Evolutionary conservation across 2,329 filamentous ascomycete genomes (phyloP), one percentile per base, ranked within the genome.

Genomic region (Penicillium brasilianum): DNA sequence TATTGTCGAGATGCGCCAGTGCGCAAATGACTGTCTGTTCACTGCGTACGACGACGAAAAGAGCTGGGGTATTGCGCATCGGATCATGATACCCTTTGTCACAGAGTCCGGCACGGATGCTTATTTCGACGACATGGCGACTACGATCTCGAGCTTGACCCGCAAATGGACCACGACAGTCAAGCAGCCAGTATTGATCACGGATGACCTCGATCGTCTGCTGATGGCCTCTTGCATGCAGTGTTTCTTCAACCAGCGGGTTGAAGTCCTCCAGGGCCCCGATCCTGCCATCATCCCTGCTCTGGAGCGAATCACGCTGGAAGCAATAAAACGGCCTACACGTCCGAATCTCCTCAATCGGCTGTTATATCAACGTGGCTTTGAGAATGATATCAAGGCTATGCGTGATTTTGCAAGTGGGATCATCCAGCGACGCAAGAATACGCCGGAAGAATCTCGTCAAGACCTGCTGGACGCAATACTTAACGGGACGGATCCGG

Each of bases 11-110:
- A 81, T 92, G 49, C 80, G 89, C 63, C 81, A 85, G 59, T 84
- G 84, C 36, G 81, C 87, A 1, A 81, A 86, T 60, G 87, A 90
- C 79, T 88, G 88, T 20, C 81, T 92, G 2, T 91, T 92, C 71
- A 91, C 88, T 0, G 87, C 79, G 4, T 71, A 76, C 63, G 64
- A 77, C 57, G 63, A 71, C 2, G 81, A 83, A 61, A 64, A 72
- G 37, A 86, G 85, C 66, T 92, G 89, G 89, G 87, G 84, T 18
- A 82, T 89, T 62, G 89, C 90, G 11, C 82, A 84, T 64, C 76
- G 81, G 2, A 78, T 80, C 51, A 75, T 84, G 67, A 73, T 79
- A 18, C 81, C 82, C 0, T 75, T 77, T 1, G 80, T 84, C 58
- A 77, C 79, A 0, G 75, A 77, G 1, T 69, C 79, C 5, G 74